phyloP scores from a whole-genome alignment of 2,329 filamentous ascomycete species.

The Fusarium irregulare region DNA sequence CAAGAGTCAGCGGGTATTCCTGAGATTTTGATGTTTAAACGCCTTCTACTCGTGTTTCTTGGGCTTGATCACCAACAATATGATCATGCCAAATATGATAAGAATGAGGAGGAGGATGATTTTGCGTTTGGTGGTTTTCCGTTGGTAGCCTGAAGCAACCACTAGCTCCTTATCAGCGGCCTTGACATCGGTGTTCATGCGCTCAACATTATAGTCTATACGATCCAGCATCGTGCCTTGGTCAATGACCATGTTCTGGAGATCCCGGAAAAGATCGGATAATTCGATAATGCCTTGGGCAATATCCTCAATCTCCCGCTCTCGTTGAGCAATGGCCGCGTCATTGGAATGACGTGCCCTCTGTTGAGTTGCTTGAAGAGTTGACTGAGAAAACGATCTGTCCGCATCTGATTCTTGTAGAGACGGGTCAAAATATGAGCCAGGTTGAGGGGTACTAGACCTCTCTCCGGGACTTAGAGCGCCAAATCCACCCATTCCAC shows the following conservation, averaged over 20 bases:
- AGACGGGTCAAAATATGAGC: slow-evolving; percentile 82
- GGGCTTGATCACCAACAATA: slow-evolving; percentile 83
- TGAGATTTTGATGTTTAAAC: slow-evolving; percentile 21
- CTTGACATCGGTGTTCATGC: slow-evolving; percentile 93
- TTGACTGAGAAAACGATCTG: slow-evolving; percentile 89
- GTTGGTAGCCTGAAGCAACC: slow-evolving; percentile 89
- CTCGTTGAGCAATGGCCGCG: slow-evolving; percentile 86
- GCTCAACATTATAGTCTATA: slow-evolving; percentile 98
- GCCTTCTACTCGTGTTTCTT: slow-evolving; percentile 59
- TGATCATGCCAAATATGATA: slow-evolving; percentile 87
- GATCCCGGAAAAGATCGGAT: slow-evolving; percentile 94
- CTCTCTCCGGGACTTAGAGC: slow-evolving; percentile 63
- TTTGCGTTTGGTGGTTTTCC: slow-evolving; percentile 88
- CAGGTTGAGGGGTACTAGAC: slow-evolving; percentile 61
- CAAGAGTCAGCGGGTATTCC: slow-evolving; percentile 28
- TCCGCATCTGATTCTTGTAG: slow-evolving; percentile 94
- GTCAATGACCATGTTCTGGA: slow-evolving; percentile 95
- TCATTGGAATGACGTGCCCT: slow-evolving; percentile 80
- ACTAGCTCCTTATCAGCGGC: slow-evolving; percentile 91
- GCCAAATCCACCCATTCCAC: slow-evolving; percentile 73
- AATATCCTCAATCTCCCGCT: slow-evolving; percentile 97
- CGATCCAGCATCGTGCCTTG: slow-evolving; percentile 92
- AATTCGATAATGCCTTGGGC: slow-evolving; percentile 98
- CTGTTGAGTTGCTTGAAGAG: slow-evolving; percentile 81
- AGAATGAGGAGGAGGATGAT: slow-evolving; percentile 89